Evolutionary conservation across 805 yeast species (phyloP).

Genomic region (Metschnikowia noctiluminum): DNA sequence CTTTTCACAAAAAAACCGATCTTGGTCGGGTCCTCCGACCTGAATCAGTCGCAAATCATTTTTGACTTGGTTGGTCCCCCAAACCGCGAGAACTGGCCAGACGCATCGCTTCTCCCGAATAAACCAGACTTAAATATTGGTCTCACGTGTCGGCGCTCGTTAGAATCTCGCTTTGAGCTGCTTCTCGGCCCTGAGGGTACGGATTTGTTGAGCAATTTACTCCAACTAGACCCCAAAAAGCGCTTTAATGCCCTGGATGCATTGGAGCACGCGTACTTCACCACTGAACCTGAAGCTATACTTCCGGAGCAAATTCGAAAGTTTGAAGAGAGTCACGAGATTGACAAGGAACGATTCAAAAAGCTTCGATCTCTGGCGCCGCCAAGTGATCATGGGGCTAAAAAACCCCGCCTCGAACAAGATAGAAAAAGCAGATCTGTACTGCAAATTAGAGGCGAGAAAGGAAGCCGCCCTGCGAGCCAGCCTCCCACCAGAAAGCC

Average conservation of each 20-base stretch:
- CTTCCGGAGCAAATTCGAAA: conserved; percentile 52
- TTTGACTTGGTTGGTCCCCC: conserved; percentile 86
- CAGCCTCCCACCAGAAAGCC: neutral
- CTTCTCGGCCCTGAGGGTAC: conserved; percentile 47
- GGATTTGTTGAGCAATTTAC: conserved; percentile 55
- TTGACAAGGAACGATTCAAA: conserved; percentile 63
- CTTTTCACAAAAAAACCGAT: conserved; percentile 79
- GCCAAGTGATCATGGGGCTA: conserved; percentile 1
- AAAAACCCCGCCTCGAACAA: conserved; percentile 6
- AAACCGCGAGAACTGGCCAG: conserved; percentile 55
- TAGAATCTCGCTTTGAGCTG: conserved; percentile 48
- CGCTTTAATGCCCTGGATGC: conserved; percentile 83
- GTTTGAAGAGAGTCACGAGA: conserved; percentile 86
- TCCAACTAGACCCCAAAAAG: conserved; percentile 65
- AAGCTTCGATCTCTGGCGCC: conserved; percentile 27
- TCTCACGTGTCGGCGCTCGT: conserved; percentile 43
- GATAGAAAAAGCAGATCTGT: conserved; percentile 2
- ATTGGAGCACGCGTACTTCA: conserved; percentile 65
- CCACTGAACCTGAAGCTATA: conserved; percentile 62
- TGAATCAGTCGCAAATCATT: conserved; percentile 81
- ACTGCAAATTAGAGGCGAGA: conserved; percentile 2
- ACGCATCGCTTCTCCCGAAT: conserved; percentile 55
- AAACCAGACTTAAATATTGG: conserved; percentile 44
- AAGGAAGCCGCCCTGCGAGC: neutral
- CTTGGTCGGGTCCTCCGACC: conserved; percentile 77